These are phyloP conservation scores for Hypholoma sublateritium DNA, from an alignment of 768 basidiomycete species.

Conservation along the genomic window DNA sequence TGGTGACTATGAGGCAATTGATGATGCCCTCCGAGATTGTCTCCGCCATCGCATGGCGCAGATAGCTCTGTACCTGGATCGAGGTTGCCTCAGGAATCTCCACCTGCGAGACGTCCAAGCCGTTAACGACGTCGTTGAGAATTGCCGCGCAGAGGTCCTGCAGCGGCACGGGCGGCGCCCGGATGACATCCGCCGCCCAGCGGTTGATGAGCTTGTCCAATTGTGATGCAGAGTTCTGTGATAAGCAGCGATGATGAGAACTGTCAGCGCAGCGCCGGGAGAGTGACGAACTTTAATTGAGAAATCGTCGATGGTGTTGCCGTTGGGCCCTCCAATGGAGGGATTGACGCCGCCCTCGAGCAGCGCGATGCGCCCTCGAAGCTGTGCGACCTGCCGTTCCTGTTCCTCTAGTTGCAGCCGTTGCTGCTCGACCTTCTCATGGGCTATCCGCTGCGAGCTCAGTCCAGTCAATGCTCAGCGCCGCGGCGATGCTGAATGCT, in stretches of 20 bases:
- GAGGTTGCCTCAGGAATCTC: slow-evolving; percentile 40
- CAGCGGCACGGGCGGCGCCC: slow-evolving; percentile 52
- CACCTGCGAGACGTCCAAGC: slow-evolving; percentile 43
- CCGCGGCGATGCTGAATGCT: background rate
- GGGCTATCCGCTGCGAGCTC: slow-evolving; percentile 67
- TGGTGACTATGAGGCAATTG: slow-evolving; percentile 85
- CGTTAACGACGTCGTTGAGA: slow-evolving; percentile 55
- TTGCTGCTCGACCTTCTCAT: slow-evolving; percentile 87
- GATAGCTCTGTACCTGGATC: slow-evolving; percentile 76
- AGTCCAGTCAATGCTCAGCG: background rate
- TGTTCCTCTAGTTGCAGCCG: slow-evolving; percentile 78
- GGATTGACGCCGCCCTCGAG: slow-evolving; percentile 65
- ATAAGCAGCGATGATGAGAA: slow-evolving; percentile 2
- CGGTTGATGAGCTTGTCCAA: slow-evolving; percentile 84
- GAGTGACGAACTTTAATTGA: slow-evolving; percentile 68
- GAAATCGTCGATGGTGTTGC: slow-evolving; percentile 80
- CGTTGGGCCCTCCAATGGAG: slow-evolving; percentile 42
- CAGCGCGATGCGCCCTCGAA: slow-evolving; percentile 67
- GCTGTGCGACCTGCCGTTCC: slow-evolving; percentile 75
- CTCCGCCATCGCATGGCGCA: slow-evolving; percentile 81
- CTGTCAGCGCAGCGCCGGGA: background rate
- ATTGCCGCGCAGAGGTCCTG: slow-evolving; percentile 57
- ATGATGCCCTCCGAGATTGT: slow-evolving; percentile 76
- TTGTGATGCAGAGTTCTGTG: slow-evolving; percentile 76
- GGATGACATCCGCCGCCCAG: slow-evolving; percentile 80